These are phyloP conservation scores for Zea luxurians DNA, from an alignment of 176 grass and related monocot genomes.

Conservation along the genomic window DNA sequence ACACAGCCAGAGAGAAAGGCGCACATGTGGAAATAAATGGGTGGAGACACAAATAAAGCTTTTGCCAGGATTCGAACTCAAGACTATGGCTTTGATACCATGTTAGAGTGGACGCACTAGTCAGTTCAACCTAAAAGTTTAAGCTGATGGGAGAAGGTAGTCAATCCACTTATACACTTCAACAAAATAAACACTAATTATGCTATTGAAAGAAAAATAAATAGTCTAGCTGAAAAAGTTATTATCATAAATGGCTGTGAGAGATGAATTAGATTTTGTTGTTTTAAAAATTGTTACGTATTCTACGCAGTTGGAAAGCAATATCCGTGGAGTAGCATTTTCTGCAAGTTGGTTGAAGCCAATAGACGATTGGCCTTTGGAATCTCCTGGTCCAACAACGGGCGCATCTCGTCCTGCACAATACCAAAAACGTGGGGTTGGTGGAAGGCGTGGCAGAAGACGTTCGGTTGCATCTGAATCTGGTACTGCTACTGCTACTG, in stretches of 20 bases:
- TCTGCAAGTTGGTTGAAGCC: slow-evolving; percentile 79
- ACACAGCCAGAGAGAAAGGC: too few relatives aligned
- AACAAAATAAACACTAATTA: slow-evolving; percentile 23
- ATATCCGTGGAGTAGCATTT: slow-evolving; percentile 79
- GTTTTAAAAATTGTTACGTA: slow-evolving; percentile 24
- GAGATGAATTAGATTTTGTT: slow-evolving; percentile 16
- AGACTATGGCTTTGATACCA: too few relatives aligned
- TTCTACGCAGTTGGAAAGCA: slow-evolving; percentile 78
- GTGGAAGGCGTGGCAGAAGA: slow-evolving; percentile 66
- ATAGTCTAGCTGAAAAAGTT: not conserved
- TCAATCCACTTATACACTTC: too few relatives aligned
- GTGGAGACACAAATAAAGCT: too few relatives aligned
- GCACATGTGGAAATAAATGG: too few relatives aligned
- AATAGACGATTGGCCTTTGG: slow-evolving; percentile 60
- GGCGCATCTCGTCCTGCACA: slow-evolving; percentile 57
- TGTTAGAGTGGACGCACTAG: too few relatives aligned
- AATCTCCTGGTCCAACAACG: slow-evolving; percentile 46
- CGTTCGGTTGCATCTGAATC: slow-evolving; percentile 58
- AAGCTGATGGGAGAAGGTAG: too few relatives aligned
- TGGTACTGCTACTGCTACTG: slow-evolving; percentile 31
- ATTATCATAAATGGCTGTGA: slow-evolving; percentile 16
- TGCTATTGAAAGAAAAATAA: slow-evolving; percentile 28
- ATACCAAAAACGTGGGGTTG: slow-evolving; percentile 75
- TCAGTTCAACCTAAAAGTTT: too few relatives aligned
- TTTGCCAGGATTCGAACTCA: too few relatives aligned